These are phyloP conservation scores for Phoma sp. DNA, from an alignment of 2,329 filamentous ascomycete genomes.

Conservation along the genomic window DNA sequence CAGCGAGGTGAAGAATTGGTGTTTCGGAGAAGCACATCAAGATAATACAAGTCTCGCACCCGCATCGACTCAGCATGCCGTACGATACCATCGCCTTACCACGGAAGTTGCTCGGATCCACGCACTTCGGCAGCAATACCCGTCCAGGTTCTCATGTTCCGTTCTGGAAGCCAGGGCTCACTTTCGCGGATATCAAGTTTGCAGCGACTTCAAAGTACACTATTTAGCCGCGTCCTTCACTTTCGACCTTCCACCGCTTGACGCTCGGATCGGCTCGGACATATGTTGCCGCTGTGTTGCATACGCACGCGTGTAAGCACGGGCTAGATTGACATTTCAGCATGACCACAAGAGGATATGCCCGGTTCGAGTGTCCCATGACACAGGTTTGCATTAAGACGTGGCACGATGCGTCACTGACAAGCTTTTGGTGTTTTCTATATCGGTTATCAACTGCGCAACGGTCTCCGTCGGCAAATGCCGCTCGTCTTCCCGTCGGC, in stretches of 20 bases:
- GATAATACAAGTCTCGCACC: too few relatives aligned
- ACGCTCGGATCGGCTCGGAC: slow-evolving; percentile 1
- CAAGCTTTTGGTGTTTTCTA: background rate
- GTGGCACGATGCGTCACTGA: background rate
- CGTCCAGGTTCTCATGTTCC: background rate
- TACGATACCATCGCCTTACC: too few relatives aligned
- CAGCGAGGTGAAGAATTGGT: background rate
- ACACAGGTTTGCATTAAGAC: background rate
- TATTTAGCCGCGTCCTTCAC: background rate
- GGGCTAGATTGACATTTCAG: background rate
- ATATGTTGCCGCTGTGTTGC: background rate
- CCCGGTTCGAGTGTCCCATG: background rate
- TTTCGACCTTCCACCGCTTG: background rate
- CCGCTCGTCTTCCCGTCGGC: slow-evolving; percentile 7
- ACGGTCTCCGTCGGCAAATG: slow-evolving; percentile 2
- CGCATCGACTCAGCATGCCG: too few relatives aligned
- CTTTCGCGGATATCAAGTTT: background rate
- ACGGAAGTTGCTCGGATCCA: background rate
- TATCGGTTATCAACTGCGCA: background rate
- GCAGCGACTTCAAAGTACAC: background rate
- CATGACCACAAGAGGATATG: slow-evolving; percentile 4
- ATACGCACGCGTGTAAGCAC: background rate
- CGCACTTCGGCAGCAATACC: background rate
- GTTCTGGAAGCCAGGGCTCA: background rate
- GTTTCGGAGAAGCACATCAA: too few relatives aligned